These are phyloP conservation scores for Chlorella sp. DNA, from an alignment of 139 green algal genomes.

Conservation along the genomic window DNA sequence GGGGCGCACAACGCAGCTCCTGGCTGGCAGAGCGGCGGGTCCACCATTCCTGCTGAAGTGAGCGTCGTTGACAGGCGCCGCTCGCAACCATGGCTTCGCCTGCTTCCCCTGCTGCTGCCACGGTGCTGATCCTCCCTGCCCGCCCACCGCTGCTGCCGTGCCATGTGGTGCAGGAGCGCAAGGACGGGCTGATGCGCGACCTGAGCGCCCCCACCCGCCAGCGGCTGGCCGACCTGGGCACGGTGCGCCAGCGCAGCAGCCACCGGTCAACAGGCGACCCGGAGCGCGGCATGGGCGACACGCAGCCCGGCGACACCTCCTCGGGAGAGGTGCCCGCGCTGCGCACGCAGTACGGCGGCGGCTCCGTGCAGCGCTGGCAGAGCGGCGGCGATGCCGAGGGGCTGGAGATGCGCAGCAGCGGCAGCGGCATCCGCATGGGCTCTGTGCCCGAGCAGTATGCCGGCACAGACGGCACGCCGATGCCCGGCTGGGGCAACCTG, in stretches of 20 bases:
- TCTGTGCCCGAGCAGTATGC: background rate
- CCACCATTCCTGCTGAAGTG: no score
- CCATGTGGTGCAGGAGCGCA: slow-evolving; percentile 29
- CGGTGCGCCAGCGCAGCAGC: slow-evolving; percentile 20
- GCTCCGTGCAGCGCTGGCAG: background rate
- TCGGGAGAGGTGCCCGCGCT: slow-evolving; percentile 12
- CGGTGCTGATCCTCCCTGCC: background rate
- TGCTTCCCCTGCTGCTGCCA: background rate
- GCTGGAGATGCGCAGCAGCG: background rate
- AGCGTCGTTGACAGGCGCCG: no score
- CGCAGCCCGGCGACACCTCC: background rate
- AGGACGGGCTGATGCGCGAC: slow-evolving; percentile 30
- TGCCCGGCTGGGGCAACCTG: background rate
- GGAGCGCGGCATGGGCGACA: background rate
- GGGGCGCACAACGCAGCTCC: no score
- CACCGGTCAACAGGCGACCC: background rate
- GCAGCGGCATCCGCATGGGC: background rate
- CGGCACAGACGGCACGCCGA: background rate
- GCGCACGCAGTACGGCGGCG: slow-evolving; percentile 17
- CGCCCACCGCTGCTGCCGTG: background rate
- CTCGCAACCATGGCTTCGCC: background rate
- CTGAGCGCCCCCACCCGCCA: slow-evolving; percentile 25
- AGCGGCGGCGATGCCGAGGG: background rate
- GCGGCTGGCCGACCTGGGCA: slow-evolving; percentile 25
- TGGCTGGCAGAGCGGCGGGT: no score